Conservation (phyloP, 2,329 filamentous ascomycete genomes). For the Macroventuria anomochaeta region DNA sequence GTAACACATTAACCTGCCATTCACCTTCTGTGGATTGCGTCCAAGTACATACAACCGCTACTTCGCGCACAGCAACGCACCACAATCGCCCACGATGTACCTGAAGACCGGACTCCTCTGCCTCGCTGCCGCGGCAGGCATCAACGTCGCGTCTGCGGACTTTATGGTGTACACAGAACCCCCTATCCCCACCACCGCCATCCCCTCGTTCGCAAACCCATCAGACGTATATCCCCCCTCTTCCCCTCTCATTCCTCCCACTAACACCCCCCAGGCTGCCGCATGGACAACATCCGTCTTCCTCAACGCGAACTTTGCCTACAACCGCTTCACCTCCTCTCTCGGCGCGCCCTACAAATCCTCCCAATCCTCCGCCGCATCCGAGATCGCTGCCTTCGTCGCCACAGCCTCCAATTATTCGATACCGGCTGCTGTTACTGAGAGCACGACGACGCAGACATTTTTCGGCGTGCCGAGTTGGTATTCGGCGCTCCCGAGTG, state of each 20-base stretch:
- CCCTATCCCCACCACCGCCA: conserved; percentile 36
- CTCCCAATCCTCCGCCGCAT: conserved; percentile 34
- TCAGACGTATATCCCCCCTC: conserved; percentile 22
- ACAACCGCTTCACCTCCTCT: conserved; percentile 26
- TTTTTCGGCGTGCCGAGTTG: conserved; percentile 36
- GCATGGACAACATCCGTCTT: conserved; percentile 39
- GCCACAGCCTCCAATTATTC: conserved; percentile 32
- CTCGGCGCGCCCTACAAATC: conserved; percentile 36
- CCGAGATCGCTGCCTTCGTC: conserved; percentile 36
- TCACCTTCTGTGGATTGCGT: neutral
- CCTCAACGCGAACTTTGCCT: conserved; percentile 35
- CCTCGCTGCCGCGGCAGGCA: conserved; percentile 22
- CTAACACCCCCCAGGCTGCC: conserved; percentile 21
- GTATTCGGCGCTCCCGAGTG: conserved; percentile 40
- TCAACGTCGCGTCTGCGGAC: conserved; percentile 31
- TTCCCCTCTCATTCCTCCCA: neutral
- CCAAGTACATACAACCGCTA: neutral
- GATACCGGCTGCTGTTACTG: conserved; percentile 37
- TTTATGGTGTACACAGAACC: conserved; percentile 44
- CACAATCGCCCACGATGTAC: conserved; percentile 17
- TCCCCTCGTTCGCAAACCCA: conserved; percentile 34
- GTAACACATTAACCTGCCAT: neutral
- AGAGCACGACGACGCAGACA: conserved; percentile 23
- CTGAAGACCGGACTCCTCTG: conserved; percentile 22
- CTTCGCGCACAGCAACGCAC: neutral